Percentiles rank a stretch among this genome's conserved stretches.
Conservation (phyloP, 164 flowering plant genomes). For the Berberis thunbergii region DNA sequence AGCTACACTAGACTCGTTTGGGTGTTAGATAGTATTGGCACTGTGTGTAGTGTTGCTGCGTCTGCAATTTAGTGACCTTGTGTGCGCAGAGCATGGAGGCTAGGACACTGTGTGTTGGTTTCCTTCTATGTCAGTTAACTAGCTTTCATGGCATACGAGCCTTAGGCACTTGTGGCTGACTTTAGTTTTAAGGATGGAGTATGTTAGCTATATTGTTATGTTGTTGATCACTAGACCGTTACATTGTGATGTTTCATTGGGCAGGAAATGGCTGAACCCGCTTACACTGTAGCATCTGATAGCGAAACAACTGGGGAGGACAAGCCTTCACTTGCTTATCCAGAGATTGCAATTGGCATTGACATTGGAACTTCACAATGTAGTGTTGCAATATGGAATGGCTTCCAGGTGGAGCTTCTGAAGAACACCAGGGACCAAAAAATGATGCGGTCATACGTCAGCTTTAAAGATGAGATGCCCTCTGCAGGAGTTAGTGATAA, state of each 20-base stretch:
- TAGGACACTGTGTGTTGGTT: no score
- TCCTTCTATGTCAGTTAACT: no score
- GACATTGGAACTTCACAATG: conserved; percentile 89
- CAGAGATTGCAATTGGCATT: conserved; percentile 75
- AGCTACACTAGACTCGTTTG: no score
- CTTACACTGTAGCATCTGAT: conserved; percentile 78
- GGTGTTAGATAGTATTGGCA: no score
- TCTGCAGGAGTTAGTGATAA: conserved; percentile 58
- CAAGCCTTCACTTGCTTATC: conserved; percentile 32
- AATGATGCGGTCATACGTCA: conserved; percentile 57
- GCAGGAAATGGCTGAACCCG: conserved; percentile 72
- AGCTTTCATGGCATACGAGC: no score
- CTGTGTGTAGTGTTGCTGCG: no score
- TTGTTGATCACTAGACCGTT: no score
- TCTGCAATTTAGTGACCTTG: no score
- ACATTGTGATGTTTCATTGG: neutral
- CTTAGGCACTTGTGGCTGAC: no score
- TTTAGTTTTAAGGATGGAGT: no score
- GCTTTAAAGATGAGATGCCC: conserved; percentile 64
- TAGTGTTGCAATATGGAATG: conserved; percentile 85
- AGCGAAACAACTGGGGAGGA: conserved; percentile 73
- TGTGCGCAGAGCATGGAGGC: no score
- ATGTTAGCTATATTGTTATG: no score
- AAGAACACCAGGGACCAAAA: conserved; percentile 65
- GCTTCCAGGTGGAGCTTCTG: conserved; percentile 62